Conservation (phyloP, 2,329 filamentous ascomycete genomes). For the Aureobasidium uvarum region DNA sequence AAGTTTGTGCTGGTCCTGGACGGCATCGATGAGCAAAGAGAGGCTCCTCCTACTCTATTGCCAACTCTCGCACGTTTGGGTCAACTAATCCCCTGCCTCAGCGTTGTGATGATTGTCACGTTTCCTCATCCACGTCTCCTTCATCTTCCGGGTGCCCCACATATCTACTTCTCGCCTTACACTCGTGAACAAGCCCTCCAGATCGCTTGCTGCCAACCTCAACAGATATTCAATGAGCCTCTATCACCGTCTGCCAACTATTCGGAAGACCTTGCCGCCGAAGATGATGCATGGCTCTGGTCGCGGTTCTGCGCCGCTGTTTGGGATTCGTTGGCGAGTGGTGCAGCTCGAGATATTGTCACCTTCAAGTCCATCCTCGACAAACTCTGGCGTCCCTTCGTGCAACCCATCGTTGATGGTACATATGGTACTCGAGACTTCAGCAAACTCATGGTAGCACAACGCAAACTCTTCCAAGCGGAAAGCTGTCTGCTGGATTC, state of each 20-base stretch:
- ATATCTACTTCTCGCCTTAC: slow-evolving; percentile 83
- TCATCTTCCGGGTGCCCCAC: slow-evolving; percentile 66
- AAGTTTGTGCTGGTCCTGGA: slow-evolving; percentile 85
- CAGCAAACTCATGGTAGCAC: slow-evolving; percentile 72
- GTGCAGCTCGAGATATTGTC: slow-evolving; percentile 75
- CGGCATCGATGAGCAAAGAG: slow-evolving; percentile 78
- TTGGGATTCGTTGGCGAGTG: slow-evolving; percentile 80
- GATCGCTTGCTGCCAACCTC: slow-evolving; percentile 64
- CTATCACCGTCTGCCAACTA: slow-evolving; percentile 47
- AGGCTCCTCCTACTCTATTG: slow-evolving; percentile 73
- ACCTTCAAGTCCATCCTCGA: slow-evolving; percentile 68
- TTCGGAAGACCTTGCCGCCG: slow-evolving; percentile 47
- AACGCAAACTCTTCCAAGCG: slow-evolving; percentile 68
- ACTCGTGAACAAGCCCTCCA: slow-evolving; percentile 73
- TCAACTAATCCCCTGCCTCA: slow-evolving; percentile 76
- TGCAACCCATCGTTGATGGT: slow-evolving; percentile 71
- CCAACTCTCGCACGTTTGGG: slow-evolving; percentile 78
- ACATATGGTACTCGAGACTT: slow-evolving; percentile 77
- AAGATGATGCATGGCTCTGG: slow-evolving; percentile 70
- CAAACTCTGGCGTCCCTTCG: slow-evolving; percentile 82
- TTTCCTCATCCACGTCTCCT: slow-evolving; percentile 68
- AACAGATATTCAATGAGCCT: slow-evolving; percentile 46
- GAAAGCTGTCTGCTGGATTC: slow-evolving; percentile 65
- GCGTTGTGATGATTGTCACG: slow-evolving; percentile 72
- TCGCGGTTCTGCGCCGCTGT: slow-evolving; percentile 76